Percentiles rank a stretch among this genome's conserved stretches.
Conservation (phyloP, 2,329 filamentous ascomycete species). For the Aureobasidium sp. region DNA sequence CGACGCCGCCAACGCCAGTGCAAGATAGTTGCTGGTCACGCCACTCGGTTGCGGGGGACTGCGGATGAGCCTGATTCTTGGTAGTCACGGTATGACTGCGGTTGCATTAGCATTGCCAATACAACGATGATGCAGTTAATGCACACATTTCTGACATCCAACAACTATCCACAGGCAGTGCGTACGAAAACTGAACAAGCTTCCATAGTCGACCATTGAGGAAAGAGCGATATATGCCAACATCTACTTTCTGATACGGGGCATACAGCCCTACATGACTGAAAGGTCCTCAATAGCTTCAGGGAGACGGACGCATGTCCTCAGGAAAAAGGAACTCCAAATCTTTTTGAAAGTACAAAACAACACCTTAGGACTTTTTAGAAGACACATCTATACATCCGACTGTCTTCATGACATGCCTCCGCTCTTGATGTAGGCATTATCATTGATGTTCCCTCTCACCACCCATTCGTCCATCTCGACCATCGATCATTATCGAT, state of each 20-base stretch:
- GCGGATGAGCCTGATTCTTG: background rate
- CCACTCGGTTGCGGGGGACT: background rate
- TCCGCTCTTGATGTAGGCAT: background rate
- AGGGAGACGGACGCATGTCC: too few species aligned
- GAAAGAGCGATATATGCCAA: too few species aligned
- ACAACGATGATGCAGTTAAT: background rate
- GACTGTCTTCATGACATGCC: background rate
- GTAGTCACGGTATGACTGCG: background rate
- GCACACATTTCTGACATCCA: background rate
- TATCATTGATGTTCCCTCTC: background rate
- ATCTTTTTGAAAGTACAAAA: too few species aligned
- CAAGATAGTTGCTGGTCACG: background rate
- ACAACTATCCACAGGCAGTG: background rate
- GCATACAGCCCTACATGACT: too few species aligned
- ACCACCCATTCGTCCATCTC: background rate
- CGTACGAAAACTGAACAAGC: background rate
- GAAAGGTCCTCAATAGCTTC: too few species aligned
- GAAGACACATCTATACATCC: background rate
- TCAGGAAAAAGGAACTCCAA: too few species aligned
- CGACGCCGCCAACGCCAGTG: background rate
- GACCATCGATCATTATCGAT: background rate
- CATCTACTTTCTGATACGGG: too few species aligned
- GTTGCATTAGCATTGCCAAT: background rate
- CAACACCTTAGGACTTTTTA: too few species aligned
- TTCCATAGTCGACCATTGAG: too few species aligned